Percentiles rank a stretch among this genome's conserved stretches.
Conservation (phyloP, 2,329 filamentous ascomycete species). For the Alternaria consortialis region DNA sequence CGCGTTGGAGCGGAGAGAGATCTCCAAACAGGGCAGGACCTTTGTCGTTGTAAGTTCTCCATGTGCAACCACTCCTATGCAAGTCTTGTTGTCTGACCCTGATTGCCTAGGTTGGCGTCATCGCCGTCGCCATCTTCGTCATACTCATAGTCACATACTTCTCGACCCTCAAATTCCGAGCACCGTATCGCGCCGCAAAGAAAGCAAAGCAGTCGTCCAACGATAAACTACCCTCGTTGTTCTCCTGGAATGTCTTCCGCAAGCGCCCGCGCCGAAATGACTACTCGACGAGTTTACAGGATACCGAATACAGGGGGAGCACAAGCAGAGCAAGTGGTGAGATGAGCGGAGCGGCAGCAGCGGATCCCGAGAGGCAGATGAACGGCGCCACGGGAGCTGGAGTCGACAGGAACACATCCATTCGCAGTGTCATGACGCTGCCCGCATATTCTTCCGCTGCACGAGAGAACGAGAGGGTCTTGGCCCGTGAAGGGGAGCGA, state of each 20-base stretch:
- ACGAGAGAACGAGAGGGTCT: constrained; percentile 78
- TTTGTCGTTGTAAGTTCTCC: constrained; percentile 41
- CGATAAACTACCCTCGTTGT: constrained; percentile 44
- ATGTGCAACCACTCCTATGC: background rate
- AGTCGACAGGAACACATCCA: constrained; percentile 83
- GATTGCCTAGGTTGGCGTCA: constrained; percentile 37
- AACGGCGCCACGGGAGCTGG: constrained; percentile 47
- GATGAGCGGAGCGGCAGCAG: constrained; percentile 37
- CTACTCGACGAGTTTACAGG: constrained; percentile 48
- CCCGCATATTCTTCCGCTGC: constrained; percentile 82
- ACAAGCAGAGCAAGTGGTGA: constrained; percentile 36
- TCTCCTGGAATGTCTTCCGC: constrained; percentile 41
- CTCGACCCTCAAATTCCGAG: constrained; percentile 37
- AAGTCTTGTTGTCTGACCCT: constrained; percentile 21
- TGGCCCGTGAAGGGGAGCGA: constrained; percentile 89
- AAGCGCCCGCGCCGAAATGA: constrained; percentile 38
- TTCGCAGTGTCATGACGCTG: constrained; percentile 93
- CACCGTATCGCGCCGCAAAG: constrained; percentile 18
- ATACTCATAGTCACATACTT: constrained; percentile 47
- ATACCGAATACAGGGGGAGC: constrained; percentile 39
- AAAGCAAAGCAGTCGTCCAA: constrained; percentile 23
- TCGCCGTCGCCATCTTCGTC: constrained; percentile 39
- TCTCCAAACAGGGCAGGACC: constrained; percentile 33
- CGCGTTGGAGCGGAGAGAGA: constrained; percentile 30
- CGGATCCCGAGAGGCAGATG: constrained; percentile 40